phyloP scores from a whole-genome alignment of 2,329 filamentous ascomycete genomes.

The Pezicula radicicola region DNA sequence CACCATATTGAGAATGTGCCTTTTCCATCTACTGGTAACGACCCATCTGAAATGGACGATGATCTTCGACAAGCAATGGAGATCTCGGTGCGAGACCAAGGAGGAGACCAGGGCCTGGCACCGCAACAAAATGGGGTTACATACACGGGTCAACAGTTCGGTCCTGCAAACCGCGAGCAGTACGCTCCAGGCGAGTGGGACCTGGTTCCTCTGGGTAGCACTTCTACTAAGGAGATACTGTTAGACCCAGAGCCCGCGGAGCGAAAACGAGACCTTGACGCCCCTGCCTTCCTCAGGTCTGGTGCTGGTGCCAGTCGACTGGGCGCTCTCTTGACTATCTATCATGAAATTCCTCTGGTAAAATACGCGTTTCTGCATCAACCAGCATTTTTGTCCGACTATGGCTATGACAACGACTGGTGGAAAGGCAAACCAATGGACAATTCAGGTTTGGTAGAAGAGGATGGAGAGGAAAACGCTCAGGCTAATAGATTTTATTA shows the following conservation, averaged over 20 bases:
- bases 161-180: conserved; percentile 53
- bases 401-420: conserved; percentile 57
- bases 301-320: conserved; percentile 32
- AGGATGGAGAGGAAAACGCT: conserved; percentile 11
- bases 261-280: conserved; percentile 39
- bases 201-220: conserved; percentile 45
- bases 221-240: conserved; percentile 25
- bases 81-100: conserved; percentile 51
- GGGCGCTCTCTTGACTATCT: conserved; percentile 54
- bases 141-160: conserved; percentile 43
- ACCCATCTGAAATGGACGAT: conserved; percentile 37
- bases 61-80: conserved; percentile 55
- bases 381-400: conserved; percentile 39
- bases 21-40: conserved; percentile 38
- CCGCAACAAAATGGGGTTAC: conserved; percentile 51
- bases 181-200: conserved; percentile 58
- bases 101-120: conserved; percentile 44
- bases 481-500: conserved; percentile 40
- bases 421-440: conserved; percentile 56
- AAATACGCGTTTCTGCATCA: conserved; percentile 51
- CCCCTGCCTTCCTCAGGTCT: conserved; percentile 54
- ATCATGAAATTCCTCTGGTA: conserved; percentile 56
- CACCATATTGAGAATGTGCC: conserved; percentile 49
- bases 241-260: conserved; percentile 33
- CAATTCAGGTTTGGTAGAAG: conserved; percentile 5